These are phyloP conservation scores for Ustilago xerochloae DNA, from an alignment of 1,284 basidiomycete species.

Conservation along the genomic window DNA sequence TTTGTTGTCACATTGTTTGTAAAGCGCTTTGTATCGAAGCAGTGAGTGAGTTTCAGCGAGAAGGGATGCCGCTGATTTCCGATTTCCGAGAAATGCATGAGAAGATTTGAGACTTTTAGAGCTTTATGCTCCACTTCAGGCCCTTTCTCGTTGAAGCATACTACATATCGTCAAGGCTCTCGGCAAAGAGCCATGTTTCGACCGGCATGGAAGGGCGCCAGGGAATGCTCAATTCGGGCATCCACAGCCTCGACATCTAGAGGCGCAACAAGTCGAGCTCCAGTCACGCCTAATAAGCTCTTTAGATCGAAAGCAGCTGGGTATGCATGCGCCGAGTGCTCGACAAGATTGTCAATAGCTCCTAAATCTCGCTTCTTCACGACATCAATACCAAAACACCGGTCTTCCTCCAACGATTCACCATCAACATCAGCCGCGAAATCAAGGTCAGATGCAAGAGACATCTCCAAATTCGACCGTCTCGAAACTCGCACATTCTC, in stretches of 20 bases:
- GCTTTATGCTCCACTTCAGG: constrained; percentile 8
- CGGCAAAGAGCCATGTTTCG: constrained; percentile 20
- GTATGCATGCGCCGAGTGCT: background rate
- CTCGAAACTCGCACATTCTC: constrained; percentile 63
- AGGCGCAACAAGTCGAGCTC: background rate
- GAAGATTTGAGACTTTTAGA: constrained; percentile 19
- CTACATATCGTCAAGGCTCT: background rate
- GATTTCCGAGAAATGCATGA: constrained; percentile 13
- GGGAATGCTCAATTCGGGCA: background rate
- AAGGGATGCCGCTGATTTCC: background rate
- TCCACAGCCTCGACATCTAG: background rate
- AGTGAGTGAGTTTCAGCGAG: background rate
- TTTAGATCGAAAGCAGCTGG: background rate
- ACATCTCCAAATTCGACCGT: constrained; percentile 42
- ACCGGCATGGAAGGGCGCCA: constrained; percentile 26
- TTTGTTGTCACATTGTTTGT: background rate
- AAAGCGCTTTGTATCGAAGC: background rate
- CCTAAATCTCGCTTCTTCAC: constrained; percentile 1
- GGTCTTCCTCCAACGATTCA: background rate
- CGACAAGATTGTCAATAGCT: background rate
- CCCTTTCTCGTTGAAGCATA: background rate
- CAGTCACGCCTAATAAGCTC: background rate
- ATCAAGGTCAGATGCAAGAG: background rate
- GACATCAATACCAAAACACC: background rate
- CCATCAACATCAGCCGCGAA: background rate